These are phyloP conservation scores for Cryphonectria radicalis DNA, from an alignment of 2,329 filamentous ascomycete genomes.

Conservation along the genomic window DNA sequence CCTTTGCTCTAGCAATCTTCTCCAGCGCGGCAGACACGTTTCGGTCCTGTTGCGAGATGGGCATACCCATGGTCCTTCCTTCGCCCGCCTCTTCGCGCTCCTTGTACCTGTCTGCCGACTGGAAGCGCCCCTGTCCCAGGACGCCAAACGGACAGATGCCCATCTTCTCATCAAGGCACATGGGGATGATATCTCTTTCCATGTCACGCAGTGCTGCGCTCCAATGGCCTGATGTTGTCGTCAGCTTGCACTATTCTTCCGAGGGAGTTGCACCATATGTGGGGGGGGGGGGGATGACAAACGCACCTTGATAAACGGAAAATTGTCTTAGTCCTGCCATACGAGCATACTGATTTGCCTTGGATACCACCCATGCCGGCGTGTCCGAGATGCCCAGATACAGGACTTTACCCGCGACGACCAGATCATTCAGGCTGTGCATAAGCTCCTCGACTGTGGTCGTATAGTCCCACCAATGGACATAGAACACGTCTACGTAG, in stretches of 20 bases:
- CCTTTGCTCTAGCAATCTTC: constrained; percentile 61
- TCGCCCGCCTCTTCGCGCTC: constrained; percentile 42
- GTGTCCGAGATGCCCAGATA: constrained; percentile 40
- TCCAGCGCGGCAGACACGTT: constrained; percentile 54
- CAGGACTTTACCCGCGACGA: constrained; percentile 36
- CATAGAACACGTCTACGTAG: constrained; percentile 41
- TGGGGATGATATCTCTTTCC: constrained; percentile 49
- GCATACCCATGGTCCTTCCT: constrained; percentile 31
- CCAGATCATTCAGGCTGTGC: constrained; percentile 35
- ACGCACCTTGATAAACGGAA: constrained; percentile 47
- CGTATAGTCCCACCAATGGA: constrained; percentile 38
- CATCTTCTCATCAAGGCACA: constrained; percentile 49
- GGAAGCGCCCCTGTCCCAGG: constrained; percentile 57
- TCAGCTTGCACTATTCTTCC: neutral
- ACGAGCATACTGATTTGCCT: constrained; percentile 37
- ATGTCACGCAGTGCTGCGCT: constrained; percentile 38
- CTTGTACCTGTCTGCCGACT: constrained; percentile 39
- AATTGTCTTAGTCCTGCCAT: constrained; percentile 36
- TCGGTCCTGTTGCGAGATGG: constrained; percentile 43
- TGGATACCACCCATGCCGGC: constrained; percentile 39
- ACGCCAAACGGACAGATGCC: constrained; percentile 64
- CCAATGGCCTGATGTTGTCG: constrained; percentile 1
- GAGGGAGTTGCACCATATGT: neutral
- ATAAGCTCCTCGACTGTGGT: constrained; percentile 36
- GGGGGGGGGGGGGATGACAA: too few species aligned